phyloP scores from a whole-genome alignment of 176 grass and related monocot species.

The Oryza longistaminata region DNA sequence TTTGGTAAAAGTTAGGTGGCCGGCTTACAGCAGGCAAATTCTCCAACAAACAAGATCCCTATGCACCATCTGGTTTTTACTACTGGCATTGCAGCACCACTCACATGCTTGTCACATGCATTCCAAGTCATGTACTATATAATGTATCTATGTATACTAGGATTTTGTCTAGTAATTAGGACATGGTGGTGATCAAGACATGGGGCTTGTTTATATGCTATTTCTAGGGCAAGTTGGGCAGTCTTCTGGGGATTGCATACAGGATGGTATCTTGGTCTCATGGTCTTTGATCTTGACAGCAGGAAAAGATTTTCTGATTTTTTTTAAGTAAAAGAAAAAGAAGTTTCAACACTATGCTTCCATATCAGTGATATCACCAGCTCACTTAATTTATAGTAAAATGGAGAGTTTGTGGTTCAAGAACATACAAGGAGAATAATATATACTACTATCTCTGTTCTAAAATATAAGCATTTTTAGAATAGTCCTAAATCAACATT shows the following conservation, averaged over 20 bases:
- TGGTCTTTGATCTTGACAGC: slow-evolving; percentile 36
- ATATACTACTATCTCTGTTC: too few species aligned
- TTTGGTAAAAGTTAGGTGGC: too few species aligned
- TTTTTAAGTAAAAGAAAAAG: not conserved
- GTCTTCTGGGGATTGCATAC: slow-evolving; percentile 33
- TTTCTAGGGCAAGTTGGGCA: slow-evolving; percentile 31
- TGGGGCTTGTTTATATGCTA: slow-evolving; percentile 5
- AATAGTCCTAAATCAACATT: too few species aligned
- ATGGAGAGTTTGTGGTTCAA: not conserved
- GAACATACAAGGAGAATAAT: not conserved
- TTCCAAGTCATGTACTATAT: not conserved
- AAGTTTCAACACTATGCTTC: too few species aligned
- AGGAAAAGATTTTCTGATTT: not conserved
- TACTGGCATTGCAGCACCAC: slow-evolving; percentile 15
- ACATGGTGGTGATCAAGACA: slow-evolving; percentile 20
- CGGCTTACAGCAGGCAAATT: too few species aligned
- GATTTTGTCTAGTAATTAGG: slow-evolving; percentile 31
- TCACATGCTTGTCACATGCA: slow-evolving; percentile 53
- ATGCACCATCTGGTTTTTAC: slow-evolving; percentile 40
- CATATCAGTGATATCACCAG: too few species aligned
- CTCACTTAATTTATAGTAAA: too few species aligned
- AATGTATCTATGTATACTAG: not conserved
- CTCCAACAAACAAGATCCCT: too few species aligned
- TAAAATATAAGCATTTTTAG: too few species aligned
- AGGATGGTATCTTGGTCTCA: slow-evolving; percentile 41